phyloP scores from a whole-genome alignment of 2,329 filamentous ascomycete species.

The Aspergillus amoenus region DNA sequence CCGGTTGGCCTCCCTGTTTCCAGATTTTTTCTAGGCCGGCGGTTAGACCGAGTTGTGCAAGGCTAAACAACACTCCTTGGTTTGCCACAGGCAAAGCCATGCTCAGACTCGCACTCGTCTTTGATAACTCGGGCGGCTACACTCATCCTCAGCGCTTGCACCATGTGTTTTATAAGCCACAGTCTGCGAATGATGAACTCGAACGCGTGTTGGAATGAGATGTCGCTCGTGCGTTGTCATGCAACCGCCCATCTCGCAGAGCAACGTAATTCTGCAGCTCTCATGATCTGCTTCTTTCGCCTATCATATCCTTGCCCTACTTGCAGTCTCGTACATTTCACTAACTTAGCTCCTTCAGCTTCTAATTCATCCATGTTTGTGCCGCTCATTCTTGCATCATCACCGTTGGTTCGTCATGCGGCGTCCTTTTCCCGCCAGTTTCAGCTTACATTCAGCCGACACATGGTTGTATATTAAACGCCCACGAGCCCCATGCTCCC shows the following conservation, averaged over 20 bases:
- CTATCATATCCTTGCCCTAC: neutral
- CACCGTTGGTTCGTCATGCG: slow-evolving; percentile 3
- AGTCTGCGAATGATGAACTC: slow-evolving; percentile 1
- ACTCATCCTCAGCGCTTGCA: slow-evolving; percentile 9
- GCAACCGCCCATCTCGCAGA: slow-evolving; percentile 7
- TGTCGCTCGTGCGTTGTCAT: slow-evolving; percentile 2
- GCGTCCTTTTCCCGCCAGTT: neutral
- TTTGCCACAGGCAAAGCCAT: neutral
- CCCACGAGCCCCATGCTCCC: slow-evolving; percentile 3
- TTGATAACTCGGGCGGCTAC: slow-evolving; percentile 13
- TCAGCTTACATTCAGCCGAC: slow-evolving; percentile 1
- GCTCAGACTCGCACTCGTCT: neutral
- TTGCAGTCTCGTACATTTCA: neutral
- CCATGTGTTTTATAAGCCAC: neutral
- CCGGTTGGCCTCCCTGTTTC: slow-evolving; percentile 10
- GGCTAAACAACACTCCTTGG: slow-evolving; percentile 9
- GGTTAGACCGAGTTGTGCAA: slow-evolving; percentile 2
- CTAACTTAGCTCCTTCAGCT: neutral
- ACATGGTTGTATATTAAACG: slow-evolving; percentile 6
- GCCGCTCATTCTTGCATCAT: neutral
- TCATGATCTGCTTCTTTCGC: neutral
- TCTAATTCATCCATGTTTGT: neutral
- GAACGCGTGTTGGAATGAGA: neutral
- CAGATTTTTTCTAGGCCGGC: slow-evolving; percentile 13
- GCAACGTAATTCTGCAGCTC: slow-evolving; percentile 1